These are phyloP conservation scores for Chaetomium sp. DNA, from an alignment of 2,329 filamentous ascomycete species.

Conservation along the genomic window DNA sequence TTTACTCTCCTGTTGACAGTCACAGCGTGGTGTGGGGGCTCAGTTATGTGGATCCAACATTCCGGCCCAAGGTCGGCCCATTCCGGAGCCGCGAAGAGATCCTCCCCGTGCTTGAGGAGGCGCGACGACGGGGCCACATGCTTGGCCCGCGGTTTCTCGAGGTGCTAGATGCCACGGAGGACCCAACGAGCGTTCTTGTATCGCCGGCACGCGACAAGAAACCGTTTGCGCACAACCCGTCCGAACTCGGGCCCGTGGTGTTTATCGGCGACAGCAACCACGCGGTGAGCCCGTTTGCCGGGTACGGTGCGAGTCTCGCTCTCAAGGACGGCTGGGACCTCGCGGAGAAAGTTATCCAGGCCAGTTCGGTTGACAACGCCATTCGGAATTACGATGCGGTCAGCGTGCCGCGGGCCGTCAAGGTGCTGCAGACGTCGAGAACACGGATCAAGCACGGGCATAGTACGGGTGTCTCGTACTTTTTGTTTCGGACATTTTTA, in stretches of 20 bases:
- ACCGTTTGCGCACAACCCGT: constrained; percentile 34
- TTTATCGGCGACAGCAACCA: constrained; percentile 47
- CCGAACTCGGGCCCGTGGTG: constrained; percentile 26
- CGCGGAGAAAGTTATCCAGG: constrained; percentile 26
- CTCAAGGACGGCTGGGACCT: constrained; percentile 42
- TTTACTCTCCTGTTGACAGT: constrained; percentile 39
- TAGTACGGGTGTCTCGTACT: background rate
- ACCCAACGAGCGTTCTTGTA: constrained; percentile 32
- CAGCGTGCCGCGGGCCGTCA: background rate
- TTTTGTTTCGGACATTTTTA: background rate
- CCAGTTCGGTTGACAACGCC: background rate
- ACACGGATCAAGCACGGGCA: background rate
- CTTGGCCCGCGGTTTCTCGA: constrained; percentile 36
- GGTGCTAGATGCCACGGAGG: constrained; percentile 33
- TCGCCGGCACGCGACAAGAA: constrained; percentile 39
- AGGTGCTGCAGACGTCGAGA: background rate
- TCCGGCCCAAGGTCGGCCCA: constrained; percentile 3
- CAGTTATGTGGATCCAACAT: constrained; percentile 25
- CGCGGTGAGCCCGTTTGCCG: constrained; percentile 43
- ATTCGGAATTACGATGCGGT: background rate
- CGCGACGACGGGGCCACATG: constrained; percentile 28
- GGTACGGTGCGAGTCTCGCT: constrained; percentile 43
- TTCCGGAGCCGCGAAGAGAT: constrained; percentile 10
- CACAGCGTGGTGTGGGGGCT: constrained; percentile 38
- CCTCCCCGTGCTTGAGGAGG: constrained; percentile 27